Evolutionary conservation across 176 grass and related monocot species (phyloP).

Genomic region (Ensete ventricosum): DNA sequence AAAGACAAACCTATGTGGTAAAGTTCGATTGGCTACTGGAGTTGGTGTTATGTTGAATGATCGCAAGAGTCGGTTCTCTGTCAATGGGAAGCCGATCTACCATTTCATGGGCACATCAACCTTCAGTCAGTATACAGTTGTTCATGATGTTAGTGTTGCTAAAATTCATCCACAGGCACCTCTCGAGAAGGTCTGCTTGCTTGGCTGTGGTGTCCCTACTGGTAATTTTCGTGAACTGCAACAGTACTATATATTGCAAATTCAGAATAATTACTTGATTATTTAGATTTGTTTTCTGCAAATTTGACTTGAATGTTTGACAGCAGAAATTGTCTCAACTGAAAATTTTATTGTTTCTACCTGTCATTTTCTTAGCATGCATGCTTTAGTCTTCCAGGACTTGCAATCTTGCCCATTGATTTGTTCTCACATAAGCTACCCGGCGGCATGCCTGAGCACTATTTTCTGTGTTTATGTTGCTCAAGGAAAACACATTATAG

Average conservation of each 20-base stretch:
- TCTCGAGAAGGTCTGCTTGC: constrained; percentile 84
- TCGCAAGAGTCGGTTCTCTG: constrained; percentile 64
- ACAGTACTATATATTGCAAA: not conserved
- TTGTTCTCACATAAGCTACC: too few species aligned
- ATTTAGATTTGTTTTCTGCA: not conserved
- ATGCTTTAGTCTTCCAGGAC: too few species aligned
- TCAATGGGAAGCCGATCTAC: constrained; percentile 80
- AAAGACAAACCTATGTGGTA: constrained; percentile 96
- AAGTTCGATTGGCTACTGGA: constrained; percentile 77
- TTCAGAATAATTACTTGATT: not conserved
- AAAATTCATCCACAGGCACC: constrained; percentile 84
- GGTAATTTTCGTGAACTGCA: constrained; percentile 35
- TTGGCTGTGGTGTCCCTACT: constrained; percentile 92
- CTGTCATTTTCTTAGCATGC: too few species aligned
- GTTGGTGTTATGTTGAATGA: constrained; percentile 92
- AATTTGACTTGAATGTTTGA: not conserved
- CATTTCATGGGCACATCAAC: constrained; percentile 99
- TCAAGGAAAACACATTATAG: too few species aligned
- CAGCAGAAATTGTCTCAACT: not conserved
- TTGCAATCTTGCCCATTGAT: too few species aligned
- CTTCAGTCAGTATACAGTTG: constrained; percentile 96
- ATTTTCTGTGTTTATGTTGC: not conserved
- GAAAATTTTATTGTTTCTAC: too few species aligned
- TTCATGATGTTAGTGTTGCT: constrained; percentile 95
- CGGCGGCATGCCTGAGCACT: too few species aligned